Evolutionary conservation across 495 filamentous ascomycete genomes (phyloP).

Genomic region (Annulohypoxylon nitens): DNA sequence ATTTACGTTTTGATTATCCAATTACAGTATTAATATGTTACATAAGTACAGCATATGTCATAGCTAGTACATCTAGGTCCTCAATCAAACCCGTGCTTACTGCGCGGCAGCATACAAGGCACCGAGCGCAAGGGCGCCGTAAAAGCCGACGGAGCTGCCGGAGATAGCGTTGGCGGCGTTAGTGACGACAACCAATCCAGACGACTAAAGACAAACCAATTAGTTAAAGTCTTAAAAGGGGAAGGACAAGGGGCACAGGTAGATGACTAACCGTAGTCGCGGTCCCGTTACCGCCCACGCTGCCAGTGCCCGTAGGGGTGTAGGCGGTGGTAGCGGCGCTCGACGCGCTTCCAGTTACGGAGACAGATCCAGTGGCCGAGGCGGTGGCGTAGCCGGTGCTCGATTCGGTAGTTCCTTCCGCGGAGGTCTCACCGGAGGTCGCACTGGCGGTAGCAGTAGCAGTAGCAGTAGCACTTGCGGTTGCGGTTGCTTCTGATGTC

Average conservation of each 20-base stretch:
- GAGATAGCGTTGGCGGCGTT: conserved; percentile 30
- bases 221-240: no score
- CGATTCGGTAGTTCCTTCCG: conserved; percentile 13
- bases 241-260: no score
- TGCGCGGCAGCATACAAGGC: conserved; percentile 37
- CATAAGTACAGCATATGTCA: background rate
- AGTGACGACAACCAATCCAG: conserved; percentile 22
- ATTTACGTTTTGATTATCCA: conserved; percentile 2
- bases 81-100: conserved; percentile 5
- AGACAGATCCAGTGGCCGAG: conserved; percentile 2
- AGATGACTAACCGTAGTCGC: conserved; percentile 33
- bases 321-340: background rate
- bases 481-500: conserved; percentile 10
- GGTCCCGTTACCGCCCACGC: conserved; percentile 32
- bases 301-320: conserved; percentile 25
- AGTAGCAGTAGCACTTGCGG: background rate
- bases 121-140: conserved; percentile 44
- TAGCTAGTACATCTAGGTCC: background rate
- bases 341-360: conserved; percentile 4
- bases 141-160: conserved; percentile 36
- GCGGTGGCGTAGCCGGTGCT: conserved; percentile 18
- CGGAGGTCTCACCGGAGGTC: background rate
- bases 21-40: background rate
- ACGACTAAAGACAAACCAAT: no score
- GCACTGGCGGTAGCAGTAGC: background rate